These are phyloP conservation scores for Aspergillus novofumigatus DNA, from an alignment of 2,329 filamentous ascomycete genomes.

Conservation along the genomic window DNA sequence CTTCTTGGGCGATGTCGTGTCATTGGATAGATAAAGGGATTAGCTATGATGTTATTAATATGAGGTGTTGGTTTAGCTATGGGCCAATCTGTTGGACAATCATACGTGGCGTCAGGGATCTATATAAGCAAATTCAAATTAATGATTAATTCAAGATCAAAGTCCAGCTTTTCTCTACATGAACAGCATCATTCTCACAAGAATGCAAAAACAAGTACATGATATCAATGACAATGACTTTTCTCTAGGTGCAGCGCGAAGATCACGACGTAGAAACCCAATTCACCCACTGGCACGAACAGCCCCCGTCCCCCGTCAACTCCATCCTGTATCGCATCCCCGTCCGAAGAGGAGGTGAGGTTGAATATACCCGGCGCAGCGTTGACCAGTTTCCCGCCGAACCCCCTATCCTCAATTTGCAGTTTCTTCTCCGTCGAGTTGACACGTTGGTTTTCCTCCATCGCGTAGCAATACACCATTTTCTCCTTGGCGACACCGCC, in stretches of 20 bases:
- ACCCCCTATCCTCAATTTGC: constrained; percentile 49
- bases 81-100: background rate
- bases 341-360: constrained; percentile 6
- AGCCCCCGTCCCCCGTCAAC: constrained; percentile 61
- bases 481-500: constrained; percentile 53
- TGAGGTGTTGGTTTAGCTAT: background rate
- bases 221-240: background rate
- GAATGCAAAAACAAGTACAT: background rate
- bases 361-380: constrained; percentile 45
- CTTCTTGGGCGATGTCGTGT: background rate
- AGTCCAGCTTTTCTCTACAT: background rate
- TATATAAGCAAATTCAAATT: background rate
- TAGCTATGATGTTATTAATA: background rate
- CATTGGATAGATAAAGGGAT: background rate
- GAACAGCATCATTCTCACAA: background rate
- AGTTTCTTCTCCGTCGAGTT: constrained; percentile 43
- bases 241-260: background rate
- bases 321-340: constrained; percentile 37
- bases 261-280: constrained; percentile 28
- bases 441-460: constrained; percentile 48
- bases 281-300: constrained; percentile 58
- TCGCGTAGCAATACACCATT: constrained; percentile 57
- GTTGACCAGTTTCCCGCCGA: constrained; percentile 51
- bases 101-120: background rate
- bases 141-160: background rate